phyloP scores from a whole-genome alignment of 257 asterid species.

The Cruciata laevipes region DNA sequence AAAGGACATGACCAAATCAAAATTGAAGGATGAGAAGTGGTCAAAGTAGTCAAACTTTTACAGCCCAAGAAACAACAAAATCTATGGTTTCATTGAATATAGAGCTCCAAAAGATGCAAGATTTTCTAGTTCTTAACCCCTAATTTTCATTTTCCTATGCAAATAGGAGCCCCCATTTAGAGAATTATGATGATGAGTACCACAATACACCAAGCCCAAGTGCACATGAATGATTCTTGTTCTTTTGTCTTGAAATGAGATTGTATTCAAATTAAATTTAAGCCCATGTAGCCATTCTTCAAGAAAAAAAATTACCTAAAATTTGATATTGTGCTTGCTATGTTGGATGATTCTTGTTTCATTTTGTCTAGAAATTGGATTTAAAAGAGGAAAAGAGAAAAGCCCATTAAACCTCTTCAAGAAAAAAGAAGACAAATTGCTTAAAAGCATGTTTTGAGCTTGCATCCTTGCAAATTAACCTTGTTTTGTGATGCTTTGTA shows the following conservation, averaged over 20 bases:
- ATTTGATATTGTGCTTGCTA: neutral
- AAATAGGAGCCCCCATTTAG: neutral
- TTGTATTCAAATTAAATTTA: neutral
- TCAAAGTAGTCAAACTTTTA: slow-evolving; percentile 48
- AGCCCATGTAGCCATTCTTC: neutral
- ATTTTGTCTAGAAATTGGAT: neutral
- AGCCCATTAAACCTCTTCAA: neutral
- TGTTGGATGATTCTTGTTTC: neutral
- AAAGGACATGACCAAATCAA: slow-evolving; percentile 39
- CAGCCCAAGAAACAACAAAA: slow-evolving; percentile 37
- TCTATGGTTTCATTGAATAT: slow-evolving; percentile 22
- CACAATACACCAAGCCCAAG: slow-evolving; percentile 2
- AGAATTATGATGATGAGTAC: neutral
- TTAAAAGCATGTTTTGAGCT: neutral
- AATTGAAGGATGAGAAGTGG: slow-evolving; percentile 35
- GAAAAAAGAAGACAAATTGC: neutral
- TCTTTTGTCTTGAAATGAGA: neutral
- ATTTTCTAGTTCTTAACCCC: slow-evolving; percentile 14
- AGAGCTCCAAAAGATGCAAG: slow-evolving; percentile 21
- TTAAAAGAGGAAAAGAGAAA: too few species aligned
- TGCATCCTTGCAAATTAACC: slow-evolving; percentile 21
- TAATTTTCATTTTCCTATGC: slow-evolving; percentile 14
- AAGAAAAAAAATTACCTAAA: neutral
- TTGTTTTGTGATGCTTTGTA: slow-evolving; percentile 10
- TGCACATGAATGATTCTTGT: neutral